phyloP scores from a whole-genome alignment of 805 yeast species.

The Saccharomyces cerevisiae region DNA sequence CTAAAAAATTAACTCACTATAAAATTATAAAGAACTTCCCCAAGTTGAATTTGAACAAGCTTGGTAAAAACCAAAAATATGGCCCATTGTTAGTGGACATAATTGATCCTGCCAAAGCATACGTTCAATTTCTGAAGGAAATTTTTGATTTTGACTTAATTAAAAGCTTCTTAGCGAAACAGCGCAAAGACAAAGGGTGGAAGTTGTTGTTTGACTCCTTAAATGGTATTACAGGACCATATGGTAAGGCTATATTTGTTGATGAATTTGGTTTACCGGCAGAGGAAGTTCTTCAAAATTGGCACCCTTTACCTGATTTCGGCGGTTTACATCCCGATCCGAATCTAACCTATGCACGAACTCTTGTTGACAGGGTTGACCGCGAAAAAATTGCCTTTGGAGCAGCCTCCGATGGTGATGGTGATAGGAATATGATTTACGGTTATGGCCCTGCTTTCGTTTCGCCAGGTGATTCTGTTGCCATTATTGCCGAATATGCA shows the following conservation, averaged over 20 bases:
- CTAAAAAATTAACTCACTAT: constrained; percentile 52
- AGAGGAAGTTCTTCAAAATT: constrained; percentile 64
- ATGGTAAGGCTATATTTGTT: constrained; percentile 75
- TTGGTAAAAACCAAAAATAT: constrained; percentile 42
- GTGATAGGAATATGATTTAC: constrained; percentile 97
- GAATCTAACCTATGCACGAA: constrained; percentile 84
- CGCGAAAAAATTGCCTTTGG: constrained; percentile 77
- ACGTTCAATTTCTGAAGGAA: constrained; percentile 66
- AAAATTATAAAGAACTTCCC: constrained; percentile 53
- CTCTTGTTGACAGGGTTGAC: constrained; percentile 84
- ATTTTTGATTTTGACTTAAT: constrained; percentile 86
- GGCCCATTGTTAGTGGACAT: constrained; percentile 70
- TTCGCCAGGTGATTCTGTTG: constrained; percentile 97
- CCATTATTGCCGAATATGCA: constrained; percentile 92
- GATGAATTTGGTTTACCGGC: constrained; percentile 74
- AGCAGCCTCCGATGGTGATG: constrained; percentile 99
- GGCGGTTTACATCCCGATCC: constrained; percentile 99
- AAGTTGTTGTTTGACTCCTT: constrained; percentile 79
- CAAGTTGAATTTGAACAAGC: constrained; percentile 48
- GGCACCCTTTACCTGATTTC: constrained; percentile 73
- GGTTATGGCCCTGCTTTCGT: constrained; percentile 85
- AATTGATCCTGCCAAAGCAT: constrained; percentile 73
- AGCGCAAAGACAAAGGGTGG: constrained; percentile 47
- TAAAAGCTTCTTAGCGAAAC: constrained; percentile 51
- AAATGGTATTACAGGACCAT: constrained; percentile 96